Conservation (phyloP, 2,329 filamentous ascomycete genomes). For the Xylaria sp. region DNA sequence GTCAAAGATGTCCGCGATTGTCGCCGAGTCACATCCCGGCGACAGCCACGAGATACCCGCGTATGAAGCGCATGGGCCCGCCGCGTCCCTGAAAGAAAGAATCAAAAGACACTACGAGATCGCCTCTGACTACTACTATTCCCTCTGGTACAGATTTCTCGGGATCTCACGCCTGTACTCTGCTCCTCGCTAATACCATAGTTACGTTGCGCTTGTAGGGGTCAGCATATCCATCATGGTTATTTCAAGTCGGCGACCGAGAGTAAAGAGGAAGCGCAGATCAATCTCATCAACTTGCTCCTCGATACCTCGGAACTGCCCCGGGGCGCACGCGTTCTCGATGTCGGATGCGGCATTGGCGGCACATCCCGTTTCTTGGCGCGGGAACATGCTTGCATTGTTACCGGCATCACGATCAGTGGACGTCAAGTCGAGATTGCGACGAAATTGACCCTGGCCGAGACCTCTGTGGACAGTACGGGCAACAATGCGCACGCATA, state of each 20-base stretch:
- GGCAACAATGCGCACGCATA: slow-evolving; percentile 2
- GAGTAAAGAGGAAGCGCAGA: slow-evolving; percentile 53
- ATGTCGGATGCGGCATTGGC: slow-evolving; percentile 57
- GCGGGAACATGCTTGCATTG: slow-evolving; percentile 43
- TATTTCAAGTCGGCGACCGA: slow-evolving; percentile 49
- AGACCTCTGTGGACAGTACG: slow-evolving; percentile 17
- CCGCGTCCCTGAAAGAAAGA: slow-evolving; percentile 45
- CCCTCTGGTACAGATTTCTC: slow-evolving; percentile 44
- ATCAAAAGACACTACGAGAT: slow-evolving; percentile 58
- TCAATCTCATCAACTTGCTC: slow-evolving; percentile 52
- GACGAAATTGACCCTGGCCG: slow-evolving; percentile 40
- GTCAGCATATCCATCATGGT: slow-evolving; percentile 59
- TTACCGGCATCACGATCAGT: slow-evolving; percentile 58
- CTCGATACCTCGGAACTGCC: slow-evolving; percentile 42
- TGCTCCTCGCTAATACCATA: slow-evolving; percentile 4
- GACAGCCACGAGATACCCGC: slow-evolving; percentile 29
- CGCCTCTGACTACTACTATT: slow-evolving; percentile 57
- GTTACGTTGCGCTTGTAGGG: slow-evolving; percentile 37
- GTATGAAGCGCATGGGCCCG: slow-evolving; percentile 27
- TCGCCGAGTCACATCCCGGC: slow-evolving; percentile 23
- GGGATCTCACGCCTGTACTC: not conserved
- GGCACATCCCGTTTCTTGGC: slow-evolving; percentile 55
- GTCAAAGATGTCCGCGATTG: slow-evolving; percentile 3
- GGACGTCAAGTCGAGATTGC: slow-evolving; percentile 55
- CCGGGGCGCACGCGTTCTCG: slow-evolving; percentile 42